Conservation (phyloP, 495 filamentous ascomycete genomes). For the Physcia stellaris region DNA sequence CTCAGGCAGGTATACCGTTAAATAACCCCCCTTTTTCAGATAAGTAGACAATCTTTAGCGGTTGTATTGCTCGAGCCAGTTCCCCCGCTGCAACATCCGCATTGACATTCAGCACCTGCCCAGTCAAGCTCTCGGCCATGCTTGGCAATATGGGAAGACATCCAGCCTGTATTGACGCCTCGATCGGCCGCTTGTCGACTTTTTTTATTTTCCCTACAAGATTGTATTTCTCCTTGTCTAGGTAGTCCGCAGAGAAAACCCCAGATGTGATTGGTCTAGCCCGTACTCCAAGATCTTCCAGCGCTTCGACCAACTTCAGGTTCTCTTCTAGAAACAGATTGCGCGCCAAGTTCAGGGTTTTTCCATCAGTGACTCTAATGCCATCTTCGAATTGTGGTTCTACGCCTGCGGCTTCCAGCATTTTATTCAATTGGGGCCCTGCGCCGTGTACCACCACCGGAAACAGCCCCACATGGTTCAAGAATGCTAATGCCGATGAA, state of each 20-base stretch:
- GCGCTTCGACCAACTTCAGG: slow-evolving; percentile 80
- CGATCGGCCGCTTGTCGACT: slow-evolving; percentile 82
- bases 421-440: slow-evolving; percentile 88
- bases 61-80: slow-evolving; percentile 76
- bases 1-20: no score
- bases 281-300: slow-evolving; percentile 83
- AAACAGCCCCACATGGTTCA: slow-evolving; percentile 90
- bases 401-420: slow-evolving; percentile 82
- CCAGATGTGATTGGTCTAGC: slow-evolving; percentile 86
- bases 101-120: slow-evolving; percentile 95
- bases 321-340: slow-evolving; percentile 94
- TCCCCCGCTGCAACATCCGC: slow-evolving; percentile 94
- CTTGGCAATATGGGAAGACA: slow-evolving; percentile 92
- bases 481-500: slow-evolving; percentile 75
- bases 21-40: slow-evolving; percentile 96
- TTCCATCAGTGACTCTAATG: slow-evolving; percentile 89
- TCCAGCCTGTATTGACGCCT: slow-evolving; percentile 81
- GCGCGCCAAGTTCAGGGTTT: slow-evolving; percentile 80
- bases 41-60: slow-evolving; percentile 94
- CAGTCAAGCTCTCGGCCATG: slow-evolving; percentile 88
- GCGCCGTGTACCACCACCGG: slow-evolving; percentile 95
- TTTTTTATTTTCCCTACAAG: slow-evolving; percentile 90
- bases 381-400: slow-evolving; percentile 96
- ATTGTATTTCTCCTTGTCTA: slow-evolving; percentile 90
- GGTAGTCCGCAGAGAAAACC: slow-evolving; percentile 88